Evolutionary conservation across 257 asterid species (phyloP).

Genomic region (Penstemon eatonii): DNA sequence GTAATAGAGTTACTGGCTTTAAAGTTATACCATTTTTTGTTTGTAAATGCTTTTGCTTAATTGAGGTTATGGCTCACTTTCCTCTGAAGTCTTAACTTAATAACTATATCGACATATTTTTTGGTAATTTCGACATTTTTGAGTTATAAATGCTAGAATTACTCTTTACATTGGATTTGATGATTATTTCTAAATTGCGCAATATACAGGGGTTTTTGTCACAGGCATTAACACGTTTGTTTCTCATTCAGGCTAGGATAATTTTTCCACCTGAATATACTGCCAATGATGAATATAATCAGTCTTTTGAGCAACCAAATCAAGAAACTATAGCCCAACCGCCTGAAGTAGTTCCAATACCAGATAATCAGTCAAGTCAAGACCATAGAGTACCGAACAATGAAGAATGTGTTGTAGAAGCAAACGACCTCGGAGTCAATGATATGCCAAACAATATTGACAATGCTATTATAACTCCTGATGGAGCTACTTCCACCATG

Average conservation of each 20-base stretch:
- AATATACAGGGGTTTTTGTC: background rate
- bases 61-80: conserved; percentile 6
- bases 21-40: background rate
- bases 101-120: background rate
- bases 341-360: conserved; percentile 32
- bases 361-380: conserved; percentile 32
- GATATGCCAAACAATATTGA: conserved; percentile 50
- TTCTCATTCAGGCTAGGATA: conserved; percentile 76
- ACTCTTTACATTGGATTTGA: background rate
- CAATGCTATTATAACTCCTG: conserved; percentile 59
- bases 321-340: conserved; percentile 32
- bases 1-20: background rate
- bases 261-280: conserved; percentile 63
- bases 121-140: background rate
- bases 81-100: background rate
- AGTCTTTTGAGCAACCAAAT: conserved; percentile 37
- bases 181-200: background rate
- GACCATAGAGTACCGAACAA: conserved; percentile 33
- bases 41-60: conserved; percentile 15
- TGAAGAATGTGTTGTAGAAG: conserved; percentile 32
- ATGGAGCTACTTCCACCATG: conserved; percentile 69
- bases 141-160: background rate
- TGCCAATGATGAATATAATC: conserved; percentile 41
- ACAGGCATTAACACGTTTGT: conserved; percentile 16
- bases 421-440: conserved; percentile 36